A percentile compares a stretch with the other conserved stretches of the same genome.
phyloP scores from a whole-genome alignment of 2,329 filamentous ascomycete species.

The Aureobasidium pullulans region DNA sequence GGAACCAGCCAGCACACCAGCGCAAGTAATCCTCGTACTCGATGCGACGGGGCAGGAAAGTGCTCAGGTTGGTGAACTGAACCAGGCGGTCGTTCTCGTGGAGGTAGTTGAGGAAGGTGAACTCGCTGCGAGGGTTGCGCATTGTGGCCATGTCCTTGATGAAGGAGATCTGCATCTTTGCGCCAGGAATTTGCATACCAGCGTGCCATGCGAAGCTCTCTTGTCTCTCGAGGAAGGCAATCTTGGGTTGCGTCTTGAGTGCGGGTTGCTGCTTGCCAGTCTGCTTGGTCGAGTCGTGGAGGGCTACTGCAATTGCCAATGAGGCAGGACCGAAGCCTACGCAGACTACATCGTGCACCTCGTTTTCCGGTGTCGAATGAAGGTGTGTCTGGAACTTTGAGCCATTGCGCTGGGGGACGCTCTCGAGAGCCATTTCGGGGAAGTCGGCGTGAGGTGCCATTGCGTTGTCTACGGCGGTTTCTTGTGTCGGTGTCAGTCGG shows the following conservation, averaged over 20 bases:
- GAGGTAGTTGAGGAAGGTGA: conserved; percentile 94
- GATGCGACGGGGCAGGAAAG: conserved; percentile 75
- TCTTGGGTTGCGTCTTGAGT: conserved; percentile 49
- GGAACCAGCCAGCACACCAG: conserved; percentile 82
- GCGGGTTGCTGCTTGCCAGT: conserved; percentile 20
- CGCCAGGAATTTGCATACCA: conserved; percentile 87
- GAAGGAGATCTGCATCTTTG: conserved; percentile 97
- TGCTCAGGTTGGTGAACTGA: conserved; percentile 83
- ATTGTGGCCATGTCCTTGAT: conserved; percentile 91
- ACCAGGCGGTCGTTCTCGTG: conserved; percentile 73
- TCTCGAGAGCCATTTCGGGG: conserved; percentile 7
- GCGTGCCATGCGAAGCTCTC: conserved; percentile 81
- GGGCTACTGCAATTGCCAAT: conserved; percentile 77
- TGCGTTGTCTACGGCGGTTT: not conserved
- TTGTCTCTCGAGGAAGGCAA: conserved; percentile 86
- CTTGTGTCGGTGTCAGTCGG: not conserved
- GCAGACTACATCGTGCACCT: conserved; percentile 77
- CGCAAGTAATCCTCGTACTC: conserved; percentile 95
- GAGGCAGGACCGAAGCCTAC: conserved; percentile 91
- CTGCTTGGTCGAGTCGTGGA: conserved; percentile 63
- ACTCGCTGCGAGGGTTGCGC: conserved; percentile 78
- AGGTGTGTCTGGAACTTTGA: conserved; percentile 33
- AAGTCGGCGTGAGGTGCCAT: conserved; percentile 14
- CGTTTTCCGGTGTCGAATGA: conserved; percentile 48
- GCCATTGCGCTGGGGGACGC: not conserved